Evolutionary conservation across 148 eudicot species (phyloP).

Genomic region (Drosera capensis): DNA sequence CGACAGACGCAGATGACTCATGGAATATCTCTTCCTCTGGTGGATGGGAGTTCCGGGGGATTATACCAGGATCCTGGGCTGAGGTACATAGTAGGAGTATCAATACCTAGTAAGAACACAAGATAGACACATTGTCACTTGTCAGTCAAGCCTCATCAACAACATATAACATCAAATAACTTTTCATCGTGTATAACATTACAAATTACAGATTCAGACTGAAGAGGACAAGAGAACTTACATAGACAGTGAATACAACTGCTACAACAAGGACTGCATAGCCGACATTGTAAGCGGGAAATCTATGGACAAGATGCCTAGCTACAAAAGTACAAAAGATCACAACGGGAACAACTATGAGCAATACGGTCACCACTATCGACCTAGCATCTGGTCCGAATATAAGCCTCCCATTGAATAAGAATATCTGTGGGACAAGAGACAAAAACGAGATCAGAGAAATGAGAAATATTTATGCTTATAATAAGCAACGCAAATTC

Average conservation of each 20-base stretch:
- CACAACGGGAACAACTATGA: slow-evolving; percentile 38
- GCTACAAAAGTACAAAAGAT: slow-evolving; percentile 50
- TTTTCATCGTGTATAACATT: too few species aligned
- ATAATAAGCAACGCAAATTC: too few species aligned
- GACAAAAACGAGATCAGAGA: too few species aligned
- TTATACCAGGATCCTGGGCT: slow-evolving; percentile 85
- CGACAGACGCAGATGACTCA: slow-evolving; percentile 42
- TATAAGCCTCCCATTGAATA: slow-evolving; percentile 45
- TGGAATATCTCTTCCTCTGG: slow-evolving; percentile 87
- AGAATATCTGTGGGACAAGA: slow-evolving; percentile 60
- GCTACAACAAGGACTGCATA: slow-evolving; percentile 39
- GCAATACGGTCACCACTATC: slow-evolving; percentile 33
- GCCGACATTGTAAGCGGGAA: slow-evolving; percentile 40
- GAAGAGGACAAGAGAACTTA: slow-evolving; percentile 19
- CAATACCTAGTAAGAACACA: slow-evolving; percentile 74
- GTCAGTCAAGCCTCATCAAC: too few species aligned
- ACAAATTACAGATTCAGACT: not conserved
- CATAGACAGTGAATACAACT: slow-evolving; percentile 42
- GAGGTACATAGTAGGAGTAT: slow-evolving; percentile 63
- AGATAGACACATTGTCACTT: too few species aligned
- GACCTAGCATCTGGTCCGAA: slow-evolving; percentile 77
- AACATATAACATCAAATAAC: too few species aligned
- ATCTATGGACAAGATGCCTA: slow-evolving; percentile 32
- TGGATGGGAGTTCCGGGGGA: slow-evolving; percentile 91
- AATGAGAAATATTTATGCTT: too few species aligned